Conservation (phyloP, 805 yeast species). For the Lachancea waltii region DNA sequence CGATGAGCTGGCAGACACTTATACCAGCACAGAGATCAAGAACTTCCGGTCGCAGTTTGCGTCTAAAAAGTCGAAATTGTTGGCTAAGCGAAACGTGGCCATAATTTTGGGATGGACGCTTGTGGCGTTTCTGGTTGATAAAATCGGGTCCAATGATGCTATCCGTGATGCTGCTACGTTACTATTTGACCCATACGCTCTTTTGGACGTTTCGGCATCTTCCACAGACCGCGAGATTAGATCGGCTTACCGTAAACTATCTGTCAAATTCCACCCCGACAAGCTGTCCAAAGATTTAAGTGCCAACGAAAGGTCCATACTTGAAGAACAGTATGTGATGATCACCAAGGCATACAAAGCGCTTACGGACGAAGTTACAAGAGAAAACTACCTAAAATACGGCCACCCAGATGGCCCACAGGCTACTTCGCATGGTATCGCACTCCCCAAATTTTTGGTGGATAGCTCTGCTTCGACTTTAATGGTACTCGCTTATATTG, state of each 20-base stretch:
- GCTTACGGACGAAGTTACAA: conserved; percentile 80
- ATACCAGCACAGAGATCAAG: conserved; percentile 18
- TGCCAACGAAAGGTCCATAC: conserved; percentile 45
- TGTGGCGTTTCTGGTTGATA: conserved; percentile 37
- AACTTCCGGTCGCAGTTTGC: conserved; percentile 19
- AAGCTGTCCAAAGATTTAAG: conserved; percentile 61
- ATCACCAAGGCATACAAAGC: conserved; percentile 92
- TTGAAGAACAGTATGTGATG: conserved; percentile 72
- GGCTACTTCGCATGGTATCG: conserved; percentile 85
- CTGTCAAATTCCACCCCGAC: conserved; percentile 90
- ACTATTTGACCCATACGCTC: conserved; percentile 83
- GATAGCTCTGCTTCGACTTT: conserved; percentile 71
- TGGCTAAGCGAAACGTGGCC: conserved; percentile 15
- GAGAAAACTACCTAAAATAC: conserved; percentile 72
- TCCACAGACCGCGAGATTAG: conserved; percentile 75
- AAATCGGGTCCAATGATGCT: conserved; percentile 38
- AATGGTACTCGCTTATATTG: conserved; percentile 54
- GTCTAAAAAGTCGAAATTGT: conserved; percentile 17
- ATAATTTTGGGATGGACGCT: conserved; percentile 56
- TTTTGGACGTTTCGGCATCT: conserved; percentile 63
- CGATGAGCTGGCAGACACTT: conserved; percentile 17
- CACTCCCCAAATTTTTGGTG: conserved; percentile 84
- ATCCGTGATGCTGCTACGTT: conserved; percentile 38
- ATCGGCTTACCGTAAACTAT: conserved; percentile 76
- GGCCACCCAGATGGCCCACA: conserved; percentile 99